phyloP scores from a whole-genome alignment of 352 stramenopile genomes.

The Phytophthora hibernalis region DNA sequence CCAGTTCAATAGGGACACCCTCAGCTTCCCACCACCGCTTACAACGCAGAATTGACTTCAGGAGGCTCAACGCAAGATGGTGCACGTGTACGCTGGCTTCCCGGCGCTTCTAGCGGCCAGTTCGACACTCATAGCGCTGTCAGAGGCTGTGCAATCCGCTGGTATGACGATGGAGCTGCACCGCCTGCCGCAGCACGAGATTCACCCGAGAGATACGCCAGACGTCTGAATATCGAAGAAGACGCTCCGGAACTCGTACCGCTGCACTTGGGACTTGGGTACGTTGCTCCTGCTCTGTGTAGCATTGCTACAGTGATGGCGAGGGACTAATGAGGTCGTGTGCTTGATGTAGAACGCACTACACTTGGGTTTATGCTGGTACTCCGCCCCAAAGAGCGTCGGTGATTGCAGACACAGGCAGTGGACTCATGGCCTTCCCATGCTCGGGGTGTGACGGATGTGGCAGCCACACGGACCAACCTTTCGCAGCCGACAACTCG shows the following conservation, averaged over 20 bases:
- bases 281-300: neutral
- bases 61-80: conserved; percentile 23
- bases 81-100: conserved; percentile 26
- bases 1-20: conserved; percentile 1
- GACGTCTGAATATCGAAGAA: conserved; percentile 48
- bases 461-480: conserved; percentile 77
- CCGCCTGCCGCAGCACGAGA: conserved; percentile 39
- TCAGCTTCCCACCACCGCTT: neutral
- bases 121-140: conserved; percentile 4
- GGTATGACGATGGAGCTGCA: conserved; percentile 54
- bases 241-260: conserved; percentile 63
- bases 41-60: conserved; percentile 10
- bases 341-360: conserved; percentile 66
- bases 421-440: conserved; percentile 79
- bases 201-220: conserved; percentile 54
- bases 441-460: conserved; percentile 80
- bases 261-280: conserved; percentile 74
- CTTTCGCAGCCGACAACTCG: conserved; percentile 65
- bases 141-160: conserved; percentile 9
- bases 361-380: conserved; percentile 85
- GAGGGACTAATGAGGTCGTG: conserved; percentile 11
- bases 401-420: conserved; percentile 87
- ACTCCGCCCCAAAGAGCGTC: conserved; percentile 82
- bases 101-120: conserved; percentile 19
- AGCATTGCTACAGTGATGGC: neutral